Evolutionary conservation across 495 filamentous ascomycete genomes (phyloP).

Genomic region (Trichocladium antarcticum): DNA sequence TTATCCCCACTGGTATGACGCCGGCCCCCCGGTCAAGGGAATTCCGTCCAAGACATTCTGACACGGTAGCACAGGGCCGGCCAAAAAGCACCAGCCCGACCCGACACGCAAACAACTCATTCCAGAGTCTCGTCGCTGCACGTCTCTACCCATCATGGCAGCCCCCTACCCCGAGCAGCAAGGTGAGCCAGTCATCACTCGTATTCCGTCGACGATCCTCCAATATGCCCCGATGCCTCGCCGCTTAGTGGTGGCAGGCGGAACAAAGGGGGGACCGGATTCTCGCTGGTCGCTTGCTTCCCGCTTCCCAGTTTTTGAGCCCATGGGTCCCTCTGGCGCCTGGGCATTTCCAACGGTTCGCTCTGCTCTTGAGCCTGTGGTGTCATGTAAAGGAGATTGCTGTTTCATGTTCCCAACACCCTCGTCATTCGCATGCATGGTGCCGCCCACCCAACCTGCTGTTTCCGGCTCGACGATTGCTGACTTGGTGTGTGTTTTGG

Average conservation of each 20-base stretch:
- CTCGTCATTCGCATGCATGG: constrained; percentile 37
- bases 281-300: constrained; percentile 15
- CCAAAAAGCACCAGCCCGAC: constrained; percentile 5
- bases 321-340: constrained; percentile 13
- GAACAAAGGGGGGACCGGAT: constrained; percentile 7
- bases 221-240: constrained; percentile 5
- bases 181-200: constrained; percentile 22
- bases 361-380: constrained; percentile 31
- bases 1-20: constrained; percentile 27
- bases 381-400: constrained; percentile 42
- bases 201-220: constrained; percentile 9
- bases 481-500: constrained; percentile 30
- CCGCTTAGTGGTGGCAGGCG: constrained; percentile 14
- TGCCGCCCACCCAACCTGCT: constrained; percentile 23
- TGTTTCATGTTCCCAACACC: constrained; percentile 41
- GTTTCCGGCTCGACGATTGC: constrained; percentile 19
- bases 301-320: constrained; percentile 26
- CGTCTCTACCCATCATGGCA: constrained; percentile 21
- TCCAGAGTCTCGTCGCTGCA: not conserved
- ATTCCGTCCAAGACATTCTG: constrained; percentile 18
- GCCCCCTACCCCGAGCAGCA: constrained; percentile 22
- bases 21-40: constrained; percentile 20
- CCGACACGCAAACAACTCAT: constrained; percentile 3
- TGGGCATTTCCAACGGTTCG: constrained; percentile 23
- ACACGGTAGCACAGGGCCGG: constrained; percentile 15